Conservation (phyloP, 208 protist genomes). For the Leishmania aethiopica region DNA sequence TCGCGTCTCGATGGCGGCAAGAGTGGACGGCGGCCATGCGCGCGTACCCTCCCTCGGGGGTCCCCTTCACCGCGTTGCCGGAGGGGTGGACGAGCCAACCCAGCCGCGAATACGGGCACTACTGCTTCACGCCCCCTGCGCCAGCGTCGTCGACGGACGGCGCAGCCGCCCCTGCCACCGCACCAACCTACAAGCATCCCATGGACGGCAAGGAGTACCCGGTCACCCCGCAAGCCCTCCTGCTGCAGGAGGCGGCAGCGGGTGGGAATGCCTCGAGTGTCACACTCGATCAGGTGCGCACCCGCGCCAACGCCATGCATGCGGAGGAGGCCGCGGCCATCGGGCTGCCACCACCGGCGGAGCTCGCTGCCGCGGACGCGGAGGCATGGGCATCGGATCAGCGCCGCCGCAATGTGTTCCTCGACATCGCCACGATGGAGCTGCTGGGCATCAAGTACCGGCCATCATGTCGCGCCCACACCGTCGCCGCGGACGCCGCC, state of each 20-base stretch:
- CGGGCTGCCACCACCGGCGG: slow-evolving; percentile 22
- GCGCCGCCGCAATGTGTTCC: slow-evolving; percentile 53
- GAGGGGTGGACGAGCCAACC: slow-evolving; percentile 58
- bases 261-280: slow-evolving; percentile 21
- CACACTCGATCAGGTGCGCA: slow-evolving; percentile 26
- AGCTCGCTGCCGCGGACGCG: slow-evolving; percentile 27
- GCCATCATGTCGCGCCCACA: not conserved
- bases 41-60: slow-evolving; percentile 55
- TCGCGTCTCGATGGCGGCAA: slow-evolving; percentile 42
- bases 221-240: slow-evolving; percentile 74
- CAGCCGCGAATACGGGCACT: slow-evolving; percentile 66
- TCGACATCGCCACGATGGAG: slow-evolving; percentile 67
- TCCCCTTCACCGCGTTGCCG: slow-evolving; percentile 65
- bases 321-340: slow-evolving; percentile 11
- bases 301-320: slow-evolving; percentile 32
- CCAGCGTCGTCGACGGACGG: slow-evolving; percentile 1
- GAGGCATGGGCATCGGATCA: slow-evolving; percentile 70
- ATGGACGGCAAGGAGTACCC: slow-evolving; percentile 63
- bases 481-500: not conserved
- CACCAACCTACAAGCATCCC: slow-evolving; percentile 70
- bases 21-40: slow-evolving; percentile 68
- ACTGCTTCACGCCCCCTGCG: slow-evolving; percentile 57
- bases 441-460: slow-evolving; percentile 60
- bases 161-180: slow-evolving; percentile 8
- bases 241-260: slow-evolving; percentile 35